These are phyloP conservation scores for Vaccinium darrowii DNA, from an alignment of 148 eudicot genomes.

Conservation along the genomic window DNA sequence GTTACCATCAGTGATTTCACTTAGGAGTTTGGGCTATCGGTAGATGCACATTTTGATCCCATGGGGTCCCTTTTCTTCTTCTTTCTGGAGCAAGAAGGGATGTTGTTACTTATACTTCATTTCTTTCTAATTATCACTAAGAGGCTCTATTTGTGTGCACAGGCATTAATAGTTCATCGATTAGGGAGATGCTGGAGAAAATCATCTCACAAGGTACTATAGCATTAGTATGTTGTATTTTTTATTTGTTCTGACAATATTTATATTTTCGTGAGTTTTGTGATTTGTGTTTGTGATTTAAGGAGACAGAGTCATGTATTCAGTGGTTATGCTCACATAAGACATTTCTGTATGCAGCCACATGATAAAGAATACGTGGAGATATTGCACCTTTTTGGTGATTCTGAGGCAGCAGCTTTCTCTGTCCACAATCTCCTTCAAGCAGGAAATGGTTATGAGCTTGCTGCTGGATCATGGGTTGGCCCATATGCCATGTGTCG, in stretches of 20 bases:
- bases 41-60: slow-evolving; percentile 9
- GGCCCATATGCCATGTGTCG: slow-evolving; percentile 99
- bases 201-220: slow-evolving; percentile 57
- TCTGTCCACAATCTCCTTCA: slow-evolving; percentile 87
- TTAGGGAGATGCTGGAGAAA: slow-evolving; percentile 93
- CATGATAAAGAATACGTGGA: slow-evolving; percentile 61
- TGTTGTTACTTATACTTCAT: not conserved
- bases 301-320: not conserved
- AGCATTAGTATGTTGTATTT: not conserved
- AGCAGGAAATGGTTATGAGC: slow-evolving; percentile 79
- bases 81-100: not conserved
- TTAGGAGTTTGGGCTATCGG: not conserved
- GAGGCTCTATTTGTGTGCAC: slow-evolving; percentile 20
- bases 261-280: not conserved
- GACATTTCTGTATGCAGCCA: slow-evolving; percentile 46
- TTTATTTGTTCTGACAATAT: not conserved
- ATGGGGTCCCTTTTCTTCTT: not conserved
- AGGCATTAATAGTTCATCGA: slow-evolving; percentile 76
- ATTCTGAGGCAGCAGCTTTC: slow-evolving; percentile 67
- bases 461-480: slow-evolving; percentile 95
- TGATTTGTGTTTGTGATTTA: not conserved
- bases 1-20: not conserved
- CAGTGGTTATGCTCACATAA: not conserved
- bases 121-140: not conserved
- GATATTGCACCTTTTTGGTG: slow-evolving; percentile 78